A percentile compares a stretch with the other conserved stretches of the same genome.
phyloP scores from a whole-genome alignment of 441 rosid genomes.

The Pelargonium cotyledonis region DNA sequence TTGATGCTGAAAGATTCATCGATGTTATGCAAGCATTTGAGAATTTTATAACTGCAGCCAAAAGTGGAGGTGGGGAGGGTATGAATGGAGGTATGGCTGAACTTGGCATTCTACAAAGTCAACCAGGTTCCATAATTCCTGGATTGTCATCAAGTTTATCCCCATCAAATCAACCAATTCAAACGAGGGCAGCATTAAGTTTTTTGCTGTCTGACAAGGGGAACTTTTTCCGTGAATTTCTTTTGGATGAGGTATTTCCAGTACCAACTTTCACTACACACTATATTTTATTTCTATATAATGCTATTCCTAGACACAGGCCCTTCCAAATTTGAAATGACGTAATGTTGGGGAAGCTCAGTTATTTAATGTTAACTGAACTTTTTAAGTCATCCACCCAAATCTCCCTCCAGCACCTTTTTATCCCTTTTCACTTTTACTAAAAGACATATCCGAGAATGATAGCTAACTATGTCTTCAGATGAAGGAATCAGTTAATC shows the following conservation, averaged over 20 bases:
- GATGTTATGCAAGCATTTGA: constrained; percentile 99
- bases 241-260: constrained; percentile 81
- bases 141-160: constrained; percentile 33
- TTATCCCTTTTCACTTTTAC: background rate
- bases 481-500: no score
- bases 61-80: constrained; percentile 94
- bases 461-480: no score
- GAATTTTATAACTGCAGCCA: constrained; percentile 87
- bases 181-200: constrained; percentile 83
- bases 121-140: constrained; percentile 30
- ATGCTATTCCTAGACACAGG: constrained; percentile 2
- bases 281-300: background rate
- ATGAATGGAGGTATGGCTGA: constrained; percentile 89
- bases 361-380: background rate
- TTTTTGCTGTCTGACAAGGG: constrained; percentile 88
- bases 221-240: constrained; percentile 89
- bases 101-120: constrained; percentile 61
- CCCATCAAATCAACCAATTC: constrained; percentile 51
- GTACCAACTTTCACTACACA: background rate
- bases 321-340: background rate
- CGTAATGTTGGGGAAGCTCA: background rate
- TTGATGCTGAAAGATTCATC: constrained; percentile 96
- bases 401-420: background rate
- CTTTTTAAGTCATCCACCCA: background rate
- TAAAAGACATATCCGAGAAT: background rate